Evolutionary conservation across 1,284 basidiomycete species (phyloP).

Genomic region (Ceratobasidium sp.): DNA sequence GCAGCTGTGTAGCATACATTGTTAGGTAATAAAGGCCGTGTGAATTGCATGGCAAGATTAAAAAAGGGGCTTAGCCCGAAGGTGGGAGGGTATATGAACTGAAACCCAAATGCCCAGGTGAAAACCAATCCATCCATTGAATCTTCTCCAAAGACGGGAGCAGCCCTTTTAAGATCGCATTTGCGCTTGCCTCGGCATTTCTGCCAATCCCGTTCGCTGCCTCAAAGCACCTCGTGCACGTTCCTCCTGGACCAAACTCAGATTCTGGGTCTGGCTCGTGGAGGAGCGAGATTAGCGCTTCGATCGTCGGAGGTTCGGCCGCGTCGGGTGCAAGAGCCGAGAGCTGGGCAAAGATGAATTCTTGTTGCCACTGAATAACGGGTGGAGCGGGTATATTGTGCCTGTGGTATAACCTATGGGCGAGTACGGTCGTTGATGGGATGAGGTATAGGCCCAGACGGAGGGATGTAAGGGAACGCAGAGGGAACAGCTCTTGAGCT

Average conservation of each 20-base stretch:
- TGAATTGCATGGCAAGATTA: too few species aligned
- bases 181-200: background rate
- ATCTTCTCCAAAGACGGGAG: conserved; percentile 6
- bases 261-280: background rate
- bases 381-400: background rate
- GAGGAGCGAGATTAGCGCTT: background rate
- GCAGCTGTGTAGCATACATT: too few species aligned
- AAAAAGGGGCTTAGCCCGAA: too few species aligned
- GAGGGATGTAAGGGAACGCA: background rate
- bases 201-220: background rate
- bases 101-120: conserved; percentile 9
- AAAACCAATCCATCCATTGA: conserved; percentile 39
- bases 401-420: conserved; percentile 11
- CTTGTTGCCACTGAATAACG: conserved; percentile 10
- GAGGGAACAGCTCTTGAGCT: conserved; percentile 10
- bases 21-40: too few species aligned
- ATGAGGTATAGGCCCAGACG: conserved; percentile 1
- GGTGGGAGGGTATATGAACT: background rate
- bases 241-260: background rate
- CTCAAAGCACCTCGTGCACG: background rate
- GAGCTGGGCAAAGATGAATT: background rate
- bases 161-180: background rate
- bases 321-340: background rate
- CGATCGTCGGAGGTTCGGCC: background rate
- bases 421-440: background rate